Evolutionary conservation across 192 early-diverging fungal genomes (phyloP).

Genomic region (Globomyces pollinis-pini): DNA sequence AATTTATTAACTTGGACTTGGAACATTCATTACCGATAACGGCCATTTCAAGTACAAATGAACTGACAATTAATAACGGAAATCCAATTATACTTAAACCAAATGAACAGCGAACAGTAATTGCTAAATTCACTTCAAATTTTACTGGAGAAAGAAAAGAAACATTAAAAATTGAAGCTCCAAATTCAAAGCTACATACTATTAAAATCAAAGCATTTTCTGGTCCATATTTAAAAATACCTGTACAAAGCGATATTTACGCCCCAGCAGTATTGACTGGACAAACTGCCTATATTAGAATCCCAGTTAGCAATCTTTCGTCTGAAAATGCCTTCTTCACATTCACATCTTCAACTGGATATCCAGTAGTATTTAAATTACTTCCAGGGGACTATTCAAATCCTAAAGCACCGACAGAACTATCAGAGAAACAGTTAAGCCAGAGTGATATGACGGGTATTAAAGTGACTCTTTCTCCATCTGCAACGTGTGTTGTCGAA

Average conservation of each 20-base stretch:
- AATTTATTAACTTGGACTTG: constrained; percentile 21
- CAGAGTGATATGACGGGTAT: constrained; percentile 26
- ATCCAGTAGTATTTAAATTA: constrained; percentile 32
- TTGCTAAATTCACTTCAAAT: constrained; percentile 27
- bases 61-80: constrained; percentile 34
- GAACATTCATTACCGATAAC: constrained; percentile 20
- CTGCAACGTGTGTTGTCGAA: constrained; percentile 33
- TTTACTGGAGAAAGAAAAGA: constrained; percentile 39
- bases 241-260: constrained; percentile 37
- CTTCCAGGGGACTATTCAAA: constrained; percentile 26
- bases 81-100: constrained; percentile 28
- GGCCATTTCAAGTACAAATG: constrained; percentile 25
- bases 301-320: constrained; percentile 41
- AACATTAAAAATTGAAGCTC: constrained; percentile 25
- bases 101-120: constrained; percentile 21
- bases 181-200: constrained; percentile 14
- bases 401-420: constrained; percentile 6
- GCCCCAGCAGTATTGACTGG: constrained; percentile 23
- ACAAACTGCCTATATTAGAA: constrained; percentile 7
- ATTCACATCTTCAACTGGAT: constrained; percentile 20
- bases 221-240: constrained; percentile 34
- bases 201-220: constrained; percentile 30
- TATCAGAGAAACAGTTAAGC: constrained; percentile 22
- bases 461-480: constrained; percentile 22
- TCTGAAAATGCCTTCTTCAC: constrained; percentile 13